A percentile compares a stretch with the other conserved stretches of the same genome.
phyloP scores from a whole-genome alignment of 768 basidiomycete species.

The Podaxis pistillaris region DNA sequence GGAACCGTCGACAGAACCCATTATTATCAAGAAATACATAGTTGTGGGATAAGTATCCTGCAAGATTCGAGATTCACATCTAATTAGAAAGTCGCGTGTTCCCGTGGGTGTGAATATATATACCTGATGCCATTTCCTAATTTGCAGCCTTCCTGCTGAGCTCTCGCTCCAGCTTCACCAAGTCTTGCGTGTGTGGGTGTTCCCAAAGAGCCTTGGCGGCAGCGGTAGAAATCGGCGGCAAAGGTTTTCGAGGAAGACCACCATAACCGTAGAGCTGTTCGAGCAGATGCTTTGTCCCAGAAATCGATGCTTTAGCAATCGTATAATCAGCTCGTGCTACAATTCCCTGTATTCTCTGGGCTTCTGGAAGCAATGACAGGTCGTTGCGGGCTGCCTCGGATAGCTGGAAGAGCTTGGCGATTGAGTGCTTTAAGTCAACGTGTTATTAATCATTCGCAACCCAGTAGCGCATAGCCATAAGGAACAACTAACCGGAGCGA shows the following conservation, averaged over 20 bases:
- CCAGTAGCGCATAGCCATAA: constrained; percentile 3
- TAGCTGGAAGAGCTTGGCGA: constrained; percentile 62
- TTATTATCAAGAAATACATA: constrained; percentile 7
- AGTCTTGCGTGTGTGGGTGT: constrained; percentile 68
- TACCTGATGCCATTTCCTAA: neutral
- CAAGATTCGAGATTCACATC: neutral
- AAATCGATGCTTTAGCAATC: constrained; percentile 71
- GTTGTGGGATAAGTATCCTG: neutral
- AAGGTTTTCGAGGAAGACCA: constrained; percentile 73
- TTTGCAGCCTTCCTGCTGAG: constrained; percentile 39
- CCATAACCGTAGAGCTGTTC: constrained; percentile 80
- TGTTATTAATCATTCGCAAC: neutral
- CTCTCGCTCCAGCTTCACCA: constrained; percentile 63
- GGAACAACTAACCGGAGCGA: constrained; percentile 61
- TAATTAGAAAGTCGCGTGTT: neutral
- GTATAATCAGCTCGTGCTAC: constrained; percentile 80
- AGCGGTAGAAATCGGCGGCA: constrained; percentile 59
- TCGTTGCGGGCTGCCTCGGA: constrained; percentile 55
- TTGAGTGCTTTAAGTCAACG: constrained; percentile 43
- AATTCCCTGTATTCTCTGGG: constrained; percentile 75
- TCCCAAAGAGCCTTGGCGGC: constrained; percentile 65
- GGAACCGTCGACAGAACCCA: constrained; percentile 6
- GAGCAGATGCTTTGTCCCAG: constrained; percentile 82
- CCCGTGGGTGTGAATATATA: neutral
- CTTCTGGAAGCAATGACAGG: constrained; percentile 58